Evolutionary conservation across 768 basidiomycete genomes (phyloP).

Genomic region (Leccinellum albellum): DNA sequence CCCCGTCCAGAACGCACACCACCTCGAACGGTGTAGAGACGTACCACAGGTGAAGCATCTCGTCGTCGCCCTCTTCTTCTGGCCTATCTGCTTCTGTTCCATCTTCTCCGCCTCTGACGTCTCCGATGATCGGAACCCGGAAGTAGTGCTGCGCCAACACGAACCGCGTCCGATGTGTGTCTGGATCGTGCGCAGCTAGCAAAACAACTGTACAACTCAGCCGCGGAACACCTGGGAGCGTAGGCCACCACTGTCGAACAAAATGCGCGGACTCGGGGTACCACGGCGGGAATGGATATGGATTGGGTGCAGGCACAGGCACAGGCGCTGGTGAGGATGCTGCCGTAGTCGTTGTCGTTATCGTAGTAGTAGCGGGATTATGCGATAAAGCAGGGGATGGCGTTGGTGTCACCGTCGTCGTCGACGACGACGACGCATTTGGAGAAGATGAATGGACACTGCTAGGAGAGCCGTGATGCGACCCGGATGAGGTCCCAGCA

Average conservation of each 20-base stretch:
- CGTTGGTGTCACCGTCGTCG: constrained; percentile 11
- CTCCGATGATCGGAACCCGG: constrained; percentile 51
- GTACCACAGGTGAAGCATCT: constrained; percentile 68
- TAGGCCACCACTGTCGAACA: constrained; percentile 80
- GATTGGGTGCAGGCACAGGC: constrained; percentile 40
- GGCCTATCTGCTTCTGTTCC: not conserved
- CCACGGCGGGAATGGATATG: constrained; percentile 66
- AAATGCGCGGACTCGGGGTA: constrained; percentile 74
- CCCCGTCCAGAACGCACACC: constrained; percentile 56
- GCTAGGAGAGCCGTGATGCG: constrained; percentile 13
- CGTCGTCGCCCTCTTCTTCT: constrained; percentile 48
- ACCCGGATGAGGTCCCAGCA: constrained; percentile 6
- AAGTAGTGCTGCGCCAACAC: constrained; percentile 77
- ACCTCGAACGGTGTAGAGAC: constrained; percentile 69
- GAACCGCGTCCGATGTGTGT: constrained; percentile 56
- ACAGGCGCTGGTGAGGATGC: not conserved
- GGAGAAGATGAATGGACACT: not conserved
- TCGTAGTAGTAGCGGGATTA: not conserved
- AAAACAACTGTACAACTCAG: constrained; percentile 72
- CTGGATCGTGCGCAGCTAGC: constrained; percentile 58
- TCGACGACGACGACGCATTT: not conserved
- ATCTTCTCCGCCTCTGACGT: not conserved
- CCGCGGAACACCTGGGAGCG: constrained; percentile 55
- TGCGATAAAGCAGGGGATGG: not conserved
- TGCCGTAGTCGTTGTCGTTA: not conserved